phyloP scores from a whole-genome alignment of 2,329 filamentous ascomycete genomes.

The Paecilomyces fulvus region DNA sequence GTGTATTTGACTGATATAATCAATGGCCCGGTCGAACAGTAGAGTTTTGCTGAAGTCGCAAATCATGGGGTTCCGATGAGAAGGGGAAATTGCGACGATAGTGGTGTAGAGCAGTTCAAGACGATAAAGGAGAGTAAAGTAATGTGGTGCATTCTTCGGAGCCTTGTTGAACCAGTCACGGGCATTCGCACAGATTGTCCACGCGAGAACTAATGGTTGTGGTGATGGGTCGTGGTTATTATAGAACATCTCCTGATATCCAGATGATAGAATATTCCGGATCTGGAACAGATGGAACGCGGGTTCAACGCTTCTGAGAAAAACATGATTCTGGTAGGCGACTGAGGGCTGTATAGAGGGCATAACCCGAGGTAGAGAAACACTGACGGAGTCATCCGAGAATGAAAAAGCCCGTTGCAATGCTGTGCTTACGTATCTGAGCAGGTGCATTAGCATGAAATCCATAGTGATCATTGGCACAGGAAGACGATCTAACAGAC shows the following conservation, averaged over 20 bases:
- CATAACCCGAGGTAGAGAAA: slow-evolving; percentile 58
- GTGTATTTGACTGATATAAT: slow-evolving; percentile 70
- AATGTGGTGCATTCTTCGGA: slow-evolving; percentile 54
- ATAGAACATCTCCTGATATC: slow-evolving; percentile 84
- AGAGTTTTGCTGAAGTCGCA: slow-evolving; percentile 68
- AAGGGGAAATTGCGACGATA: slow-evolving; percentile 79
- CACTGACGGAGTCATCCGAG: slow-evolving; percentile 77
- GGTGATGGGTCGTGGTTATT: slow-evolving; percentile 60
- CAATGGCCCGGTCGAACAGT: slow-evolving; percentile 77
- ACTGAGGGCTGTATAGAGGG: slow-evolving; percentile 39
- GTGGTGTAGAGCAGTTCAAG: slow-evolving; percentile 86
- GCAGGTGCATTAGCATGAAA: slow-evolving; percentile 9
- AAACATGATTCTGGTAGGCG: slow-evolving; percentile 33
- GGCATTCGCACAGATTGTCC: slow-evolving; percentile 49
- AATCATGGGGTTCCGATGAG: slow-evolving; percentile 59
- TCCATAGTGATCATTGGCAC: background rate
- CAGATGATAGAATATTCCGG: slow-evolving; percentile 75
- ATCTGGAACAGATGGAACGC: slow-evolving; percentile 74
- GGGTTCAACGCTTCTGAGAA: slow-evolving; percentile 54
- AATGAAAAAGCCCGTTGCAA: slow-evolving; percentile 86
- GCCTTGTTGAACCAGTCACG: slow-evolving; percentile 70
- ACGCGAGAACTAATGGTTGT: slow-evolving; percentile 49
- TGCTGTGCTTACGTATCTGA: slow-evolving; percentile 76
- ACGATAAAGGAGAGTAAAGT: slow-evolving; percentile 69
- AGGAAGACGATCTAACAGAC: slow-evolving; percentile 37